Percentiles rank a stretch among this genome's conserved stretches.
phyloP scores from a whole-genome alignment of 1,284 basidiomycete genomes.

The Phellopilus nigrolimitatus region DNA sequence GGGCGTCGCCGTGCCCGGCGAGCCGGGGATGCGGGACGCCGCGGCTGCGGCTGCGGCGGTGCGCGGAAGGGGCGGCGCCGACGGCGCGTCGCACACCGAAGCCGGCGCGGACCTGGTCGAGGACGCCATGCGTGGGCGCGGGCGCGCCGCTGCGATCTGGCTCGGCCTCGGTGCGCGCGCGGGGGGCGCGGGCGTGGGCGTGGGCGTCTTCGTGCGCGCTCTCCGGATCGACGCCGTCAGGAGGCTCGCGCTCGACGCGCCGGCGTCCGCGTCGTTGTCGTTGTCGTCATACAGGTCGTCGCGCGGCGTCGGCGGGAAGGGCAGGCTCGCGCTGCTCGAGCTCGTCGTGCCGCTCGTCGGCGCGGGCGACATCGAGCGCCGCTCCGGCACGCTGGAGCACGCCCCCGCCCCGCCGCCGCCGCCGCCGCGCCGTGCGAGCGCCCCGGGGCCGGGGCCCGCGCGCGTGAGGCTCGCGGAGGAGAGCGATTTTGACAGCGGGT shows the following conservation, averaged over 20 bases:
- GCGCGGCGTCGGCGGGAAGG: constrained; percentile 16
- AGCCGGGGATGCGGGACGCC: neutral
- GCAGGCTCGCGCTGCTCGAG: constrained; percentile 14
- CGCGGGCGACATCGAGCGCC: constrained; percentile 12
- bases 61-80: constrained; percentile 1
- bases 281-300: constrained; percentile 7
- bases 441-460: neutral
- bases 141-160: neutral
- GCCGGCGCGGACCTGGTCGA: constrained; percentile 10
- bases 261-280: too few species aligned
- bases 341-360: constrained; percentile 12
- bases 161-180: neutral
- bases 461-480: constrained; percentile 6
- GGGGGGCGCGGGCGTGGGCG: too few species aligned
- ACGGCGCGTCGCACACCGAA: constrained; percentile 1
- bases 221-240: neutral
- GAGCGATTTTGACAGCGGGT: constrained; percentile 10
- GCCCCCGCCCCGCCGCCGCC: too few species aligned
- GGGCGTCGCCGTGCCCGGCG: constrained; percentile 11
- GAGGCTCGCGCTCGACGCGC: neutral
- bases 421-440: too few species aligned
- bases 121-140: constrained; percentile 2
- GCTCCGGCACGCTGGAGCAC: too few species aligned
- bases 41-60: too few species aligned
- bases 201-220: constrained; percentile 11